Base-by-base conservation (phyloP, 1,139 yeast species). In the Suhomyces coccinellae region DNA sequence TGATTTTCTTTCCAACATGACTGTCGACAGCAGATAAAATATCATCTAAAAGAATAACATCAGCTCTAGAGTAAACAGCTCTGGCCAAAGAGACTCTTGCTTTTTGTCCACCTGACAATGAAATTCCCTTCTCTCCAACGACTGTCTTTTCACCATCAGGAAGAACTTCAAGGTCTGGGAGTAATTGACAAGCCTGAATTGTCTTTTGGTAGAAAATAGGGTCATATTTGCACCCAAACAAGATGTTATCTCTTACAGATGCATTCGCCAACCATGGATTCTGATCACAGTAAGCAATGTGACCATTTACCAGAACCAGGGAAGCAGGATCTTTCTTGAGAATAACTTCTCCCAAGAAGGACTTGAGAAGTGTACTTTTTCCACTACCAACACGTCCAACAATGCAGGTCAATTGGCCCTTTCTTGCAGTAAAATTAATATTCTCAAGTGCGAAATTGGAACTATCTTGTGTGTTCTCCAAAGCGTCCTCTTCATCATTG, bases 341-440 rank as follows among this genome's bases (percentile, higher is more conserved):
- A 12, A 56, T 55, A 15, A 63, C 46, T 38, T 63, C 66, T 5
- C 68, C 66, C 20, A 62, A 48, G 6, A 64, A 47, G 3, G 65
- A 47, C 34, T 57, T 58, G 32, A 64, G 55, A 9, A 64, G 50
- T 1, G 67, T 59, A 4, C 66, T 49, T 37, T 64, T 64, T n/a
- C 68, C 68, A 15, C 63, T 47, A 2, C 68, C 68, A 14, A 64
- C 68, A 40, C 54, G 51, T 10, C 68, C 68, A 5, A 63, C 66
- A 12, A 64, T 49, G 47, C 68, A 64, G 1, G 65, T 61, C 41
- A 64, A 51, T 28, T 59, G 53, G 11, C 65, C 65, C 45, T 57
- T 56, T 24, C 43, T 53, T 12, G 68, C 67, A 4, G 47, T 42
- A 38, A 64, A 61, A 36, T 54, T 49, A 33, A 60, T 54, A 39